Percentiles rank a stretch among this genome's conserved stretches.
Evolutionary conservation across 2,329 filamentous ascomycete genomes (phyloP).

Genomic region (Aspergillus sp.): DNA sequence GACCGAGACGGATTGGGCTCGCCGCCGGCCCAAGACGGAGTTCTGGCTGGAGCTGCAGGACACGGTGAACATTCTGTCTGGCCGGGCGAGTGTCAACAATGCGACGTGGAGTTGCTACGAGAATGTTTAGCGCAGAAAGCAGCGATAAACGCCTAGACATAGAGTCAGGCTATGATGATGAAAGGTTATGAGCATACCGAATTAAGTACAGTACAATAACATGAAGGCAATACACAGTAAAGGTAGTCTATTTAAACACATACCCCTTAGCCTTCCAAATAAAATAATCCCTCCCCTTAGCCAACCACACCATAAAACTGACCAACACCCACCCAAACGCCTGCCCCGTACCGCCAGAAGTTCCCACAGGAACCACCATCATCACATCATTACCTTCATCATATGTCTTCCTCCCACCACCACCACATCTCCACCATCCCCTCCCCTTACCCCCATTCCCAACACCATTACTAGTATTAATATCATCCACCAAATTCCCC

Average conservation of each 20-base stretch:
- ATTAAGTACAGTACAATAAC: too few relatives aligned
- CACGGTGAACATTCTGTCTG: slow-evolving; percentile 81
- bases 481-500: slow-evolving; percentile 32
- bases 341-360: slow-evolving; percentile 30
- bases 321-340: slow-evolving; percentile 41
- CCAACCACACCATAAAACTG: slow-evolving; percentile 44
- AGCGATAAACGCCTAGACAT: not conserved
- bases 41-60: slow-evolving; percentile 82
- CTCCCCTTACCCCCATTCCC: not conserved
- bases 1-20: slow-evolving; percentile 88
- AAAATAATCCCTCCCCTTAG: slow-evolving; percentile 49
- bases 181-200: not conserved
- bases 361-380: slow-evolving; percentile 35
- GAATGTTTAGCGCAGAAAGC: slow-evolving; percentile 15
- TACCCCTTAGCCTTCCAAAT: slow-evolving; percentile 25
- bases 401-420: slow-evolving; percentile 22
- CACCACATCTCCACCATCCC: slow-evolving; percentile 2
- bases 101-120: slow-evolving; percentile 34
- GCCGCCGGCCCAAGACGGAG: slow-evolving; percentile 77
- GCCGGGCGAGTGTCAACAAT: slow-evolving; percentile 55
- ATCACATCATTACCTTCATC: slow-evolving; percentile 26
- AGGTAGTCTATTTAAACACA: not conserved
- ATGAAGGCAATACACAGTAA: too few relatives aligned
- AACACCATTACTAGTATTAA: slow-evolving; percentile 2
- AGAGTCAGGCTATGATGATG: not conserved